Evolutionary conservation across 129 eudicot species (phyloP), one percentile per base, ranked within the genome.

Genomic region (Mikania micrantha): DNA sequence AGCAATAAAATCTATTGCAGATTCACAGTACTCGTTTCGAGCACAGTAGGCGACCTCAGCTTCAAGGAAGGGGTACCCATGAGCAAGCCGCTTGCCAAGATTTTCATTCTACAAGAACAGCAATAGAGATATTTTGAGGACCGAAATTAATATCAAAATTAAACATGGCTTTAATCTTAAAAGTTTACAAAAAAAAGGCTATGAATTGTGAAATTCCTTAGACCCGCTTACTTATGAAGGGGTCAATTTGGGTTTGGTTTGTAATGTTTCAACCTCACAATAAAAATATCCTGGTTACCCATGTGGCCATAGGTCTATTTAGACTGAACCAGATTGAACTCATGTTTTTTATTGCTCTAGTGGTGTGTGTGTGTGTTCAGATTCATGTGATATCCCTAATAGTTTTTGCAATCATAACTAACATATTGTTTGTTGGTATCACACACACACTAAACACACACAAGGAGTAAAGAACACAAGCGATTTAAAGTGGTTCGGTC

Each of bases 1-100:
- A 64, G 98, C 96, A 68, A 92, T 77, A 68, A 92, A 92, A 76
- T 88, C 95, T 36, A 83, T 85, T 0, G 92, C 96, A 38, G 96
- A 92, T 85, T 88, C 95, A 60, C 98, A 88, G 75, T 92, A 92
- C 41, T 92, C 98, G 19, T 84, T 72, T 32, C 95, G 80, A 31
- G 96, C 96, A 84, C 88, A 86, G 70, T 88, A 88, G 6, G 96
- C 98, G 72, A 92, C 98, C 74, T 92, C 96, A 28, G 96, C 98
- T 82, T 92, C 98, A 39, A 88, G 78, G 66, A 76, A 84, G 2
- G 98, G 96, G 78, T 88, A 88, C 74, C 96, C 98, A 80, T 92
- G 96, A 47, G 98, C 98, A 57, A 92, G 90, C 42, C 96, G 83
- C 80, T 92, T 92, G 29, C 95, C 96, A 62, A 92, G 67, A 68